Evolutionary conservation across 2,329 filamentous ascomycete genomes (phyloP), one percentile per base, ranked within the genome.

Genomic region (Phialophora macrospora): DNA sequence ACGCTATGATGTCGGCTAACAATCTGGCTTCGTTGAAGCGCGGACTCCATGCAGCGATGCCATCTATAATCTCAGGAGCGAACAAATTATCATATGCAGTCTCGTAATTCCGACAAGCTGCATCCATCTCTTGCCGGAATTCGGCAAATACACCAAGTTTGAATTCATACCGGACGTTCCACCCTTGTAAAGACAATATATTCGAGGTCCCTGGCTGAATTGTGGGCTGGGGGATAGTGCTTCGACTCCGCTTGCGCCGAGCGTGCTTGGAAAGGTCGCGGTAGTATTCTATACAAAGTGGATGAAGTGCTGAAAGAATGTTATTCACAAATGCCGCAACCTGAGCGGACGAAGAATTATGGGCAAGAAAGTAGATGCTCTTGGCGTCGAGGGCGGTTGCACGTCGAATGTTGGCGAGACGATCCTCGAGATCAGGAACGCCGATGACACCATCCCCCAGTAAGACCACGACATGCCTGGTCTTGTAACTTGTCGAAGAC

Each of bases 131-230:
- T 74, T 96, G 91, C 8, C 95, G 87, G 71, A 96, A 97, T 74
- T 98, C 94, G 30, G 93, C 92, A 74, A 98, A 91, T 0, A 97
- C 83, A 6, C 90, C 94, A 20, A 93, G 84, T 76, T 99, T 99
- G 80, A 96, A 93, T 74, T 99, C 94, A 77, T 97, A 97, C 17
- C 94, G 89, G 60, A 96, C 89, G 73, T 92, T 93, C 95, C 94
- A 99, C 3, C 92, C 93, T 49, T 92, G 88, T 9, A 89, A 82
- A 1, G 93, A 91, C n/a, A 97, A 79, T 0, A 90, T 92, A 73
- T 95, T 91, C 0, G 93, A 96, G 1, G 92, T 96, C 0, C 91
- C 94, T 1, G 92, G 92, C 4, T 93, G 91, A 34, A 92, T 84
- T 6, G 92, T 94, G 2, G 93, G 92, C 55, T 90, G 88, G 11